Conservation (phyloP, 2,329 filamentous ascomycete species). For the Penicillium psychrosexuale region DNA sequence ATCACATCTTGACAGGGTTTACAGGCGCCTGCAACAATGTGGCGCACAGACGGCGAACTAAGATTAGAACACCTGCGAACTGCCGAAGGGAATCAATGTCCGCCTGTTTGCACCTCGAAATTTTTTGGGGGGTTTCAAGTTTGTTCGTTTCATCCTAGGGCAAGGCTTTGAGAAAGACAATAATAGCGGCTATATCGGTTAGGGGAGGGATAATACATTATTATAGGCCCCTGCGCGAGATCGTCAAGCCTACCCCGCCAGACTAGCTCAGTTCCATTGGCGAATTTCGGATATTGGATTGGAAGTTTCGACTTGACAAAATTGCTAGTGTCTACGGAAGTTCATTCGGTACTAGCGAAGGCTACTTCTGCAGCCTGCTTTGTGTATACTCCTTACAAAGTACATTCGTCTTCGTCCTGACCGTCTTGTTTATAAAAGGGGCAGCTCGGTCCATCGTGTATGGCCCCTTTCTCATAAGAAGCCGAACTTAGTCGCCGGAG, state of each 20-base stretch:
- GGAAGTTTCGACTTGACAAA: neutral
- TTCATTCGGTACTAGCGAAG: neutral
- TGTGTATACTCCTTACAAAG: neutral
- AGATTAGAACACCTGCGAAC: conserved; percentile 10
- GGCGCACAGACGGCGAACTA: conserved; percentile 6
- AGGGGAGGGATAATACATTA: neutral
- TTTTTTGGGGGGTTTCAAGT: neutral
- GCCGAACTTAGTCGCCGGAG: too few relatives aligned
- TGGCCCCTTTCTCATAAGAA: neutral
- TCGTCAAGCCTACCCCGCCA: neutral
- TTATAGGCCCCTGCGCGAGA: neutral
- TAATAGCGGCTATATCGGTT: neutral
- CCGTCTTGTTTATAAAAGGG: neutral
- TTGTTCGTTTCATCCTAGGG: neutral
- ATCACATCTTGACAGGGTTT: conserved; percentile 10
- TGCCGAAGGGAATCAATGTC: neutral
- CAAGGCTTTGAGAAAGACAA: neutral
- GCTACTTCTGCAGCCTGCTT: neutral
- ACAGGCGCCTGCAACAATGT: conserved; percentile 7
- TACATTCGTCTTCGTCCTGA: neutral
- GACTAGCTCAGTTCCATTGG: neutral
- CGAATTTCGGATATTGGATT: neutral
- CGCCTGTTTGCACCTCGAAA: neutral
- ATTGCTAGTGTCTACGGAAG: neutral
- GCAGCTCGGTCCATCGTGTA: neutral